Percentiles rank a stretch among this genome's conserved stretches.
Evolutionary conservation across 768 basidiomycete species (phyloP).

Genomic region (Leucocoprinus sp.): DNA sequence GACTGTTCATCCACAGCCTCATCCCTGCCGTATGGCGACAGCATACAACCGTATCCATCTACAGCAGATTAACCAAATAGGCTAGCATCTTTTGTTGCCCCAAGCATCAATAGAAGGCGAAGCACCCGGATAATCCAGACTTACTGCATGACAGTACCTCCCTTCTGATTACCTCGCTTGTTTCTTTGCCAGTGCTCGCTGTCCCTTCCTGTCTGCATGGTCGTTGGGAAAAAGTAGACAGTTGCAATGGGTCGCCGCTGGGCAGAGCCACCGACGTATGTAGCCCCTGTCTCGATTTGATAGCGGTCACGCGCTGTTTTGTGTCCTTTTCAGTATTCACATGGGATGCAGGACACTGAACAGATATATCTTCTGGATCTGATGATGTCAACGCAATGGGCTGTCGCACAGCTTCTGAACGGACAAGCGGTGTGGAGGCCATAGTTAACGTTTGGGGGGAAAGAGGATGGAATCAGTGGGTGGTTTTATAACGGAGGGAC

Average conservation of each 20-base stretch:
- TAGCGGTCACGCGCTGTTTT: constrained; percentile 9
- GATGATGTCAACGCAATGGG: constrained; percentile 11
- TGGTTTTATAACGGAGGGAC: constrained; percentile 4
- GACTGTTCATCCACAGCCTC: constrained; percentile 30
- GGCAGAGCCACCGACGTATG: constrained; percentile 16
- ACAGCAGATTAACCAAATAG: constrained; percentile 3
- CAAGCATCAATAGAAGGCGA: constrained; percentile 10
- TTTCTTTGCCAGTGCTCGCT: constrained; percentile 19
- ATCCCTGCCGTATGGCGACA: constrained; percentile 27
- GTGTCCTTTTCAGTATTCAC: constrained; percentile 13
- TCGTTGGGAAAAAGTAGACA: constrained; percentile 39
- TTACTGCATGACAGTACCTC: constrained; percentile 40
- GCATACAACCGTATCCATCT: constrained; percentile 16
- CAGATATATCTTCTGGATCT: background rate
- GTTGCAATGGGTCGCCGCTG: constrained; percentile 30
- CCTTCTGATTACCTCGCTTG: constrained; percentile 27
- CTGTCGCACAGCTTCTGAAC: constrained; percentile 25
- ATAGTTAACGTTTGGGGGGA: background rate
- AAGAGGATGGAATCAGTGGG: background rate
- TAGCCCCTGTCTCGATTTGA: constrained; percentile 1
- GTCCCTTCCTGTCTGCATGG: constrained; percentile 7
- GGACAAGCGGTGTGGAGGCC: constrained; percentile 13
- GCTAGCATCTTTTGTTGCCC: constrained; percentile 12
- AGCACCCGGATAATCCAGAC: constrained; percentile 15
- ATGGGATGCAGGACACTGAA: constrained; percentile 19